Conservation (phyloP, 768 basidiomycete genomes). For the Tylopilus sp. region DNA sequence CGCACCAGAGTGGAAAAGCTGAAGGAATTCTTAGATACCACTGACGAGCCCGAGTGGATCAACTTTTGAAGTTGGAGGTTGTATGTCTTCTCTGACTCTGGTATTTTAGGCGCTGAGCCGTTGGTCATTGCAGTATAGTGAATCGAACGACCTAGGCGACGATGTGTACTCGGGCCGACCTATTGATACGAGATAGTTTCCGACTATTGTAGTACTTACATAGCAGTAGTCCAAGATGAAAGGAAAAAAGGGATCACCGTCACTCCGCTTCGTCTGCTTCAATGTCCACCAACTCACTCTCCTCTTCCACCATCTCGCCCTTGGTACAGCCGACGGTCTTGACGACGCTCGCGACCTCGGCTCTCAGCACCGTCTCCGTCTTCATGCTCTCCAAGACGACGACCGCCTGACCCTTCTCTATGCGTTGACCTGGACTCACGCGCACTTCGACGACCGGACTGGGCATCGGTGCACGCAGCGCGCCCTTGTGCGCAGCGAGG, state of each 20-base stretch:
- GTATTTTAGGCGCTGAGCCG: too few relatives aligned
- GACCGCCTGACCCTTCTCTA: conserved; percentile 77
- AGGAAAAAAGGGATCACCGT: too few relatives aligned
- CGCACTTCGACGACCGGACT: conserved; percentile 87
- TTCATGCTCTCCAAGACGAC: conserved; percentile 96
- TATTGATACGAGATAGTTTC: too few relatives aligned
- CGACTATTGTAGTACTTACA: too few relatives aligned
- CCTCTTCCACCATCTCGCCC: conserved; percentile 92
- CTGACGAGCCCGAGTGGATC: background rate
- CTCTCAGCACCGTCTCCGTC: conserved; percentile 86
- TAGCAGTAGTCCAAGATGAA: too few relatives aligned
- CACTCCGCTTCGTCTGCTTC: conserved; percentile 37
- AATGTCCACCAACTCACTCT: conserved; percentile 71
- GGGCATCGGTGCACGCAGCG: conserved; percentile 86
- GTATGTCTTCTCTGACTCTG: too few relatives aligned
- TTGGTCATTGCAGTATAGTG: too few relatives aligned
- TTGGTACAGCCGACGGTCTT: conserved; percentile 70
- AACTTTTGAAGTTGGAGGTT: too few relatives aligned
- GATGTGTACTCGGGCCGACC: too few relatives aligned
- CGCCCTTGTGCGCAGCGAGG: conserved; percentile 53
- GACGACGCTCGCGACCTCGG: conserved; percentile 66
- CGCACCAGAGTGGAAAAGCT: background rate
- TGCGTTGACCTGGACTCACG: conserved; percentile 71
- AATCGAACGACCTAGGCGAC: too few relatives aligned
- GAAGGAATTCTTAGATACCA: background rate